Conservation (phyloP, 225 moss, liverwort and hornwort genomes). For the Takakia lepidozioides region DNA sequence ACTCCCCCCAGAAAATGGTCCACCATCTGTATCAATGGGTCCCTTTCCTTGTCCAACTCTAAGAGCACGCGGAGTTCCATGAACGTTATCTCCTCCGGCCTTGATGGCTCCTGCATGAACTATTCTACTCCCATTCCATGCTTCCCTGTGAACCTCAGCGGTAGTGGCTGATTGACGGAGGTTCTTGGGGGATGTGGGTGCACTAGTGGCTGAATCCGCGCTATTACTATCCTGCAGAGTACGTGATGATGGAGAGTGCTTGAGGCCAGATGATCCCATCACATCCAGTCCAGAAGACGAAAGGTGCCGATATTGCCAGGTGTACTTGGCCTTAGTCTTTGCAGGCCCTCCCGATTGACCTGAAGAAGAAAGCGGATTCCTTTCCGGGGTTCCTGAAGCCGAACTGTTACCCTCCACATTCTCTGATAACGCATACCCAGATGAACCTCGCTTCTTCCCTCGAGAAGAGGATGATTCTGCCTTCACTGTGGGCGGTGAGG, state of each 20-base stretch:
- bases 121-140: too few species aligned
- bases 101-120: not conserved
- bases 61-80: conserved; percentile 19
- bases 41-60: conserved; percentile 27
- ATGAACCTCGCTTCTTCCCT: conserved; percentile 50
- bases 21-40: conserved; percentile 27
- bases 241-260: conserved; percentile 16
- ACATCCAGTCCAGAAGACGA: conserved; percentile 6
- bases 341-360: conserved; percentile 17
- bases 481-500: conserved; percentile 31
- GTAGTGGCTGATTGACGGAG: too few species aligned
- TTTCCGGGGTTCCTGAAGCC: conserved; percentile 48
- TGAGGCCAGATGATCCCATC: conserved; percentile 5
- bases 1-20: conserved; percentile 31
- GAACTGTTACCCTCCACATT: conserved; percentile 44
- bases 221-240: conserved; percentile 18
- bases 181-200: conserved; percentile 23
- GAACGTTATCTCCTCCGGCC: conserved; percentile 14
- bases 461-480: conserved; percentile 27
- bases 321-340: conserved; percentile 4
- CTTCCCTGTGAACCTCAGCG: too few species aligned
- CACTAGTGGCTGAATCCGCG: conserved; percentile 30
- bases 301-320: conserved; percentile 38
- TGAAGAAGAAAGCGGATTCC: conserved; percentile 55
- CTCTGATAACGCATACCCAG: conserved; percentile 32